These are phyloP conservation scores for Trypanosoma scelopori DNA, from an alignment of 208 protist species.

Conservation along the genomic window DNA sequence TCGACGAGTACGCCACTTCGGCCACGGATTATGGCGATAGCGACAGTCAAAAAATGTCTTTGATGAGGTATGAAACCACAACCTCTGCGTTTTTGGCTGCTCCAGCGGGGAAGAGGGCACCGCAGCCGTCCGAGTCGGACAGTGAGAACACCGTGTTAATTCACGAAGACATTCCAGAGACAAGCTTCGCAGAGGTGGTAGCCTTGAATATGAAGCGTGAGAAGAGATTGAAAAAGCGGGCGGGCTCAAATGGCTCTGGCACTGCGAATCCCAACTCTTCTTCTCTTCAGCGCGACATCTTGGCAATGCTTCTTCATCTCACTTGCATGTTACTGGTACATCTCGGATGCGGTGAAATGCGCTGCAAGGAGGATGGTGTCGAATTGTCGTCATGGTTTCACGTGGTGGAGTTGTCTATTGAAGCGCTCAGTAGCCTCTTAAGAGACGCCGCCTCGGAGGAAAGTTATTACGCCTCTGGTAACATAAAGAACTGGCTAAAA, in stretches of 20 bases:
- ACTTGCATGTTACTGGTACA: slow-evolving; percentile 29
- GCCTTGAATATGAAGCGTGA: slow-evolving; percentile 2
- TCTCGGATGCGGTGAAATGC: slow-evolving; percentile 14
- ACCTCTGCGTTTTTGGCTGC: no score
- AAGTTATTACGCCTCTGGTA: slow-evolving; percentile 4
- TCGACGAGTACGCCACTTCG: neutral
- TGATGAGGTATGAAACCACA: no score
- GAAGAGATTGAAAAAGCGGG: slow-evolving; percentile 2
- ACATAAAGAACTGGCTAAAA: slow-evolving; percentile 22
- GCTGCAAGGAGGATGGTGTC: neutral
- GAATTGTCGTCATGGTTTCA: slow-evolving; percentile 17
- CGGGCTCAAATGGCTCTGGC: neutral
- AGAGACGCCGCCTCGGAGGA: slow-evolving; percentile 5
- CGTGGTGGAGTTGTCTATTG: slow-evolving; percentile 22
- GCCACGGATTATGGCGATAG: no score
- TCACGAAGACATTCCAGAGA: slow-evolving; percentile 2
- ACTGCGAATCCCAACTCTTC: slow-evolving; percentile 1
- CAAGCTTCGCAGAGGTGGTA: slow-evolving; percentile 9
- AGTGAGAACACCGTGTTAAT: slow-evolving; percentile 21
- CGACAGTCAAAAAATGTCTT: no score
- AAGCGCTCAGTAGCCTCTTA: slow-evolving; percentile 11
- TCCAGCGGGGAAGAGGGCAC: neutral
- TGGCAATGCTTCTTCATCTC: slow-evolving; percentile 23
- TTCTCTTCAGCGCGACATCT: slow-evolving; percentile 20
- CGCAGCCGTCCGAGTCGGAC: neutral